Evolutionary conservation across 345 rosid species (phyloP).

Genomic region (Capsella bursapastoris): DNA sequence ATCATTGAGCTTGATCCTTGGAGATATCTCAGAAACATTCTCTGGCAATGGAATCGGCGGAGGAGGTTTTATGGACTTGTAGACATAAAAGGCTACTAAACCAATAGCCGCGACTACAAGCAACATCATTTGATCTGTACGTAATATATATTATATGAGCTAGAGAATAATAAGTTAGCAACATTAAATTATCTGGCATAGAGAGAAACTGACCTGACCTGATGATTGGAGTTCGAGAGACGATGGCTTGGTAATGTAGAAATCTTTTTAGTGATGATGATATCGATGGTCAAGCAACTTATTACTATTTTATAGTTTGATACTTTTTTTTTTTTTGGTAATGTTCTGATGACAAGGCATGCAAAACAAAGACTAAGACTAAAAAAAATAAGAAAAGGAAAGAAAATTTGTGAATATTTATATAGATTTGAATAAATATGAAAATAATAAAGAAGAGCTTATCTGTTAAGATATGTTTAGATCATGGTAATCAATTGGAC

Average conservation of each 20-base stretch:
- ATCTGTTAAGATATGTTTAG: not conserved
- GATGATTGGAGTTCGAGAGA: no score
- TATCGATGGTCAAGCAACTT: no score
- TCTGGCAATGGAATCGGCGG: slow-evolving; percentile 66
- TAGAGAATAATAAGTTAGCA: no score
- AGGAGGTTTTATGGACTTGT: slow-evolving; percentile 60
- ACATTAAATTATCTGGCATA: no score
- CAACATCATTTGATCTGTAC: slow-evolving; percentile 35
- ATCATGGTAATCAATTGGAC: not conserved
- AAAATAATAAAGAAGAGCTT: not conserved
- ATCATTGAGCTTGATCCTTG: slow-evolving; percentile 66
- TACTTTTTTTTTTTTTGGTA: no score
- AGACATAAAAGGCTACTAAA: slow-evolving; percentile 54
- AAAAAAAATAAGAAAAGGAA: slow-evolving; percentile 2
- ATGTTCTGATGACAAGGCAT: no score
- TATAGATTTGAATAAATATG: slow-evolving; percentile 1
- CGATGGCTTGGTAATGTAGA: no score
- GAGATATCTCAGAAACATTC: slow-evolving; percentile 66
- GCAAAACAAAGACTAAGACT: slow-evolving; percentile 1
- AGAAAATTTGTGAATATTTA: no score
- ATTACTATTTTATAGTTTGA: no score
- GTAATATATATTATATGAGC: no score
- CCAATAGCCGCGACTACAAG: slow-evolving; percentile 50
- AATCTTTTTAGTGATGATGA: no score
- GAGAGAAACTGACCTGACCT: no score